Base-by-base conservation (phyloP, 352 stramenopile genomes). In the Globisporangium spiculum region DNA sequence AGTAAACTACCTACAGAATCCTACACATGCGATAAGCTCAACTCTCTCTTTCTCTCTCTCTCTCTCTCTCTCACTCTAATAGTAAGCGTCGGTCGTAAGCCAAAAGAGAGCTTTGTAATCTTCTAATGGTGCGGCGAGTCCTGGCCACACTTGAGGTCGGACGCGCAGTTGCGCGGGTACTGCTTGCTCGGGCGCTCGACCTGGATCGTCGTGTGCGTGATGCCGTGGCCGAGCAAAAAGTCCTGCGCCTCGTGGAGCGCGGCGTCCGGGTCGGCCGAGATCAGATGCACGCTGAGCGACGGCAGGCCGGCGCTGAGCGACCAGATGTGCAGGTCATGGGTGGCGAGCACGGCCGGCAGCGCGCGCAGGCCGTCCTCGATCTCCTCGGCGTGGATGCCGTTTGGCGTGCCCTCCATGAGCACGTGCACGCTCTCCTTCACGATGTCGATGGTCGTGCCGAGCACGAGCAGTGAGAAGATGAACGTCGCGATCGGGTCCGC, bases 271-370 rank as follows among this genome's bases (percentile, higher is more conserved):
- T 93, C 77, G 34, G 86, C 77, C 41, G 79, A 91, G 32, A 92
- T 71, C 59, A 98, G 75, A 76, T 99, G 97, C 26, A 99, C 96
- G 63, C 90, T 98, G 30, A 99, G 79, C 24, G 90, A 91, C 12
- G 84, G 83, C 36, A 94, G 70, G 0, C 96, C 95, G 10, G 97
- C 87, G 30, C 90, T 98, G 59, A 99, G 92, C 61, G 81, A 97
- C 98, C 98, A 99, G 66, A 99, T 98, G 83, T 99, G 97, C 66
- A 99, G 79, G 77, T 99, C 96, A 80, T 99, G 97, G 16, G 99
- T 92, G 64, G 98, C 86, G 9, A 84, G 71, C 4, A 99, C 96
- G 1, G 91, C 88, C 22, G 78, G 61, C 62, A 98, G 89, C 32
- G 55, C 66, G 38, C 71, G 75, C 61, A 99, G 82, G 1, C 79